Evolutionary conservation across 148 eudicot species (phyloP).

Genomic region (Rhododendron ferrugineum): DNA sequence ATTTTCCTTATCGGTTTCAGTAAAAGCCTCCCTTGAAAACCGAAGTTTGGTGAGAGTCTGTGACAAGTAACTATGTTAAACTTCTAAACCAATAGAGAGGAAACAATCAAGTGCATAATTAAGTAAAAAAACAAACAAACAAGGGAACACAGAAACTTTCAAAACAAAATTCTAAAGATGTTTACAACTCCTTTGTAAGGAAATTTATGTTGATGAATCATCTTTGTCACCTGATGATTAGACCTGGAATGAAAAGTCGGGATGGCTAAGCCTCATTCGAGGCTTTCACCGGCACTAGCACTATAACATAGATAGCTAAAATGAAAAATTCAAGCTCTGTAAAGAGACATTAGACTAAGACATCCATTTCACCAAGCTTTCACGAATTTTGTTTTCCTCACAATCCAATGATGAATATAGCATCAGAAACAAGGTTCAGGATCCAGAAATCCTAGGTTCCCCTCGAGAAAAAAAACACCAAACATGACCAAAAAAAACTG

Average conservation of each 20-base stretch:
- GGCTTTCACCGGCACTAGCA: background rate
- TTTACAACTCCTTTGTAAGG: background rate
- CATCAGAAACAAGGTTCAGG: background rate
- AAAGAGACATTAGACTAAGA: background rate
- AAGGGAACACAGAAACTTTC: background rate
- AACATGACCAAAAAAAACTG: background rate
- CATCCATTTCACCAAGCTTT: background rate
- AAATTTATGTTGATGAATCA: background rate
- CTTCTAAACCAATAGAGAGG: background rate
- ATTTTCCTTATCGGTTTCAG: slow-evolving; percentile 56
- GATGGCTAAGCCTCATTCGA: background rate
- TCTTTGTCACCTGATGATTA: background rate
- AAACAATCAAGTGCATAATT: background rate
- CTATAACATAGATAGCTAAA: background rate
- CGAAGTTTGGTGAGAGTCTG: slow-evolving; percentile 95
- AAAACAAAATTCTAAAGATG: background rate
- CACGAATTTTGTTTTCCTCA: background rate
- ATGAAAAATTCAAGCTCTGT: background rate
- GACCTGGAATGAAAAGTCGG: background rate
- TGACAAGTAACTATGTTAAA: slow-evolving; percentile 9
- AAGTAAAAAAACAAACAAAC: background rate
- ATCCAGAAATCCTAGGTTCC: background rate
- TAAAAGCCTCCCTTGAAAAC: slow-evolving; percentile 68
- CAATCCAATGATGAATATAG: background rate
- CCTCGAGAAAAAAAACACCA: background rate